A percentile compares a stretch with the other conserved stretches of the same genome.
Evolutionary conservation across 73 alveolate species (phyloP).

Genomic region (Tetrahymena borealis): DNA sequence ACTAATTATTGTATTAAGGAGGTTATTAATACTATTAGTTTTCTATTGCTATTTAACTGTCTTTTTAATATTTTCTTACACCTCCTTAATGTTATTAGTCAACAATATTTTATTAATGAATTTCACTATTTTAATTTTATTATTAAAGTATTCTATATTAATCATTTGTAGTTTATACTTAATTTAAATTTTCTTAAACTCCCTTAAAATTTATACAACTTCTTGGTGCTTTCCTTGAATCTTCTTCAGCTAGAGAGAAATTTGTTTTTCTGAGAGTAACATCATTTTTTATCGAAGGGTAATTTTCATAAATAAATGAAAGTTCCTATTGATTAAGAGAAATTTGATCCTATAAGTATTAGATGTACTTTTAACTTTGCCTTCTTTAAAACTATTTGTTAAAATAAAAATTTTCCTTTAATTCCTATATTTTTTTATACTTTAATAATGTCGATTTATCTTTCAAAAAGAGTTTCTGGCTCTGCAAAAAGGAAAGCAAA

Average conservation of each 20-base stretch:
- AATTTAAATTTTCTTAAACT: not conserved
- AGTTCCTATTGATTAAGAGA: not conserved
- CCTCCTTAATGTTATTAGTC: not conserved
- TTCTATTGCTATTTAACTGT: no score
- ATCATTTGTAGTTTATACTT: no score
- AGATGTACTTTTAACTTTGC: not conserved
- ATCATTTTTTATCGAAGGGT: not conserved
- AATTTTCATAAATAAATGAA: not conserved
- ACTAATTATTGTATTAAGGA: no score
- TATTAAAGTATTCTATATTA: not conserved
- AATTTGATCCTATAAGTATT: not conserved
- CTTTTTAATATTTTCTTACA: no score
- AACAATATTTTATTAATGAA: not conserved
- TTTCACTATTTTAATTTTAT: not conserved
- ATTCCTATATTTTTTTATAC: not conserved
- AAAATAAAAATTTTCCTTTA: not conserved
- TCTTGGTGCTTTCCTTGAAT: not conserved
- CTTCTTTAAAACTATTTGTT: not conserved
- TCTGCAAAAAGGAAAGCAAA: not conserved
- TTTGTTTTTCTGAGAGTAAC: not conserved
- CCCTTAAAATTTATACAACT: not conserved
- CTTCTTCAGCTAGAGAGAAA: not conserved
- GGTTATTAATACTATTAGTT: no score
- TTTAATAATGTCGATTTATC: not conserved
- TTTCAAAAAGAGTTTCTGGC: not conserved